A percentile compares a stretch with the other conserved stretches of the same genome.
Conservation (phyloP, 2,329 filamentous ascomycete genomes). For the Claviceps purpurea region DNA sequence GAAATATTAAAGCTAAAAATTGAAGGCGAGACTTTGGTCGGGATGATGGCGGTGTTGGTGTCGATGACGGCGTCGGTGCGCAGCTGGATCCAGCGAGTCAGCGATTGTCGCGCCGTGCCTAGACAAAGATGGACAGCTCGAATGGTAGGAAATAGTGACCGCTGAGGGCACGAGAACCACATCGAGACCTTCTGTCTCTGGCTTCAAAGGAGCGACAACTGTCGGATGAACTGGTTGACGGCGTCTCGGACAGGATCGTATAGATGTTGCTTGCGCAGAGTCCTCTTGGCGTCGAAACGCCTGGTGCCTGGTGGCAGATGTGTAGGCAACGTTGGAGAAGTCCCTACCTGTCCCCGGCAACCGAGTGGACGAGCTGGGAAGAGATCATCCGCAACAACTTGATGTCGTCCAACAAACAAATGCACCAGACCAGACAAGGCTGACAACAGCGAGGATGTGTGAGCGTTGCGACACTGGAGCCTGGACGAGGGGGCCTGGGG, state of each 20-base stretch:
- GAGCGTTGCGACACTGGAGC: background rate
- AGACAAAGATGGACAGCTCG: background rate
- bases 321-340: background rate
- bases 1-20: background rate
- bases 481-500: too few relatives aligned
- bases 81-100: conserved; percentile 9
- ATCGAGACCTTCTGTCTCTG: background rate
- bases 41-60: background rate
- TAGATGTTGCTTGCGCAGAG: background rate
- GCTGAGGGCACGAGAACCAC: background rate
- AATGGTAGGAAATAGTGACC: background rate
- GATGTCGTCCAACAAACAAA: background rate
- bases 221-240: background rate
- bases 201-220: background rate
- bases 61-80: background rate
- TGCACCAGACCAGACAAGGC: background rate
- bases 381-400: background rate
- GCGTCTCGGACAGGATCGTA: background rate
- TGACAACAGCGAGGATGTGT: background rate
- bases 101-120: conserved; percentile 7
- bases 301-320: background rate
- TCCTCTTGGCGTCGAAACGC: background rate
- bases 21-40: background rate
- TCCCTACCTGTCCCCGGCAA: background rate
- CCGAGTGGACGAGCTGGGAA: background rate